Conservation (phyloP, 2,329 filamentous ascomycete genomes). For the Sarocladium strictum region DNA sequence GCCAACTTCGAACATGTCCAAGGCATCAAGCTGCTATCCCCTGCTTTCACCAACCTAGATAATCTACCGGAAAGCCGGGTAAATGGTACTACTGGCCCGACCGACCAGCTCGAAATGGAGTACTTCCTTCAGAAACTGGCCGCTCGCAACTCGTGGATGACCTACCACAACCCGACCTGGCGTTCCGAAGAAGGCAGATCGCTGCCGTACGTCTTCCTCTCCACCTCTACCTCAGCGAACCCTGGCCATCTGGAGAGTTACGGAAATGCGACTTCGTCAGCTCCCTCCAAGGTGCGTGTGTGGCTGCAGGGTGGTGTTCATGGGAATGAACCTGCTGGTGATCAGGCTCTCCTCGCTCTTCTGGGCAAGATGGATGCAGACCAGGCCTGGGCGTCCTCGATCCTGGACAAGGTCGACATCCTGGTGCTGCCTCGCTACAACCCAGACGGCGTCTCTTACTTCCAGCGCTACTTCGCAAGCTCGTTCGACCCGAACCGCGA, state of each 20-base stretch:
- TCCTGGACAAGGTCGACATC: constrained; percentile 22
- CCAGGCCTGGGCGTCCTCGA: constrained; percentile 20
- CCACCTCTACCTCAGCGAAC: neutral
- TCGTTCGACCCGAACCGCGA: constrained; percentile 26
- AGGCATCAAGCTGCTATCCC: constrained; percentile 18
- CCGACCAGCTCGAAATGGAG: constrained; percentile 15
- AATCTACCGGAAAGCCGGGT: constrained; percentile 19
- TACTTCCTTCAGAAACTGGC: constrained; percentile 18
- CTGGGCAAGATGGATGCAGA: constrained; percentile 24
- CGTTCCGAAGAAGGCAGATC: constrained; percentile 18
- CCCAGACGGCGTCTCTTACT: constrained; percentile 26
- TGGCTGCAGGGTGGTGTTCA: constrained; percentile 26
- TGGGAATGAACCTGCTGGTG: constrained; percentile 26
- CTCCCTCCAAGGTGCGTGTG: constrained; percentile 22
- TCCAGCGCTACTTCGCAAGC: constrained; percentile 22
- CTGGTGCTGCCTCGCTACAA: constrained; percentile 25
- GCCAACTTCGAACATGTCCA: constrained; percentile 18
- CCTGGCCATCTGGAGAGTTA: neutral
- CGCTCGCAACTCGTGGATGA: constrained; percentile 18
- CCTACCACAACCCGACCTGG: constrained; percentile 16
- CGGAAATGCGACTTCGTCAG: neutral
- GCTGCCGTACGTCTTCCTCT: constrained; percentile 17
- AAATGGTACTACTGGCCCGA: constrained; percentile 24
- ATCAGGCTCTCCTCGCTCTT: constrained; percentile 23
- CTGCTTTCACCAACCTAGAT: constrained; percentile 18